These are phyloP conservation scores for Neurospora terricola DNA, from an alignment of 495 filamentous ascomycete species.

Conservation along the genomic window DNA sequence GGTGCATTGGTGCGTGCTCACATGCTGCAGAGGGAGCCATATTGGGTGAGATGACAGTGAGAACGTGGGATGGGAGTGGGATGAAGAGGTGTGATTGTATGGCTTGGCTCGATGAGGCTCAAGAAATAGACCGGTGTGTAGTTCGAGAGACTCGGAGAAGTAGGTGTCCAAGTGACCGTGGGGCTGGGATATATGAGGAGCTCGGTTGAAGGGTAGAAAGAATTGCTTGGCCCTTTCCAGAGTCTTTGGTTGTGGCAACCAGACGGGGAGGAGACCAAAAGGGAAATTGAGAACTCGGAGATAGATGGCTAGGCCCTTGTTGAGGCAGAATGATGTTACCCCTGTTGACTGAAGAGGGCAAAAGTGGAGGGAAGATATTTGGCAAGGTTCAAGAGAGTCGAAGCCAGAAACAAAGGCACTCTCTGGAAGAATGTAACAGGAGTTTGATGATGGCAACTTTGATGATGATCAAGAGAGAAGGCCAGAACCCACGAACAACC, in stretches of 20 bases:
- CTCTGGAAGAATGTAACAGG: constrained; percentile 2
- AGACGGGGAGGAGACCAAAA: background rate
- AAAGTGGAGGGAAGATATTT: background rate
- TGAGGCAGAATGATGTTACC: background rate
- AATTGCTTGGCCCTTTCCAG: background rate
- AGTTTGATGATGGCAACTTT: background rate
- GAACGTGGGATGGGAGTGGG: constrained; percentile 23
- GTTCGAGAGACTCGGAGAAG: background rate
- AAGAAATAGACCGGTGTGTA: background rate
- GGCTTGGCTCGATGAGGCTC: constrained; percentile 9
- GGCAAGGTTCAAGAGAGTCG: background rate
- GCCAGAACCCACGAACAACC: constrained; percentile 11
- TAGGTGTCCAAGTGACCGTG: background rate
- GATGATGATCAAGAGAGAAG: constrained; percentile 9
- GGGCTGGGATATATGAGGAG: background rate
- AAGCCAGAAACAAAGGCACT: background rate
- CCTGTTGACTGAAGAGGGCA: background rate
- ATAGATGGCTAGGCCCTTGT: background rate
- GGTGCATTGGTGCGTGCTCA: constrained; percentile 33
- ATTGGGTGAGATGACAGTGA: constrained; percentile 20
- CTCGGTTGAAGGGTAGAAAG: background rate
- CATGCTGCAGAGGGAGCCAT: constrained; percentile 38
- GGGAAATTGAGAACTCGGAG: background rate
- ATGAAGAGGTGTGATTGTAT: constrained; percentile 19
- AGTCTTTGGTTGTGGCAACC: background rate